Conservation (phyloP, 2,329 filamentous ascomycete genomes). For the Xylariaceae sp. region DNA sequence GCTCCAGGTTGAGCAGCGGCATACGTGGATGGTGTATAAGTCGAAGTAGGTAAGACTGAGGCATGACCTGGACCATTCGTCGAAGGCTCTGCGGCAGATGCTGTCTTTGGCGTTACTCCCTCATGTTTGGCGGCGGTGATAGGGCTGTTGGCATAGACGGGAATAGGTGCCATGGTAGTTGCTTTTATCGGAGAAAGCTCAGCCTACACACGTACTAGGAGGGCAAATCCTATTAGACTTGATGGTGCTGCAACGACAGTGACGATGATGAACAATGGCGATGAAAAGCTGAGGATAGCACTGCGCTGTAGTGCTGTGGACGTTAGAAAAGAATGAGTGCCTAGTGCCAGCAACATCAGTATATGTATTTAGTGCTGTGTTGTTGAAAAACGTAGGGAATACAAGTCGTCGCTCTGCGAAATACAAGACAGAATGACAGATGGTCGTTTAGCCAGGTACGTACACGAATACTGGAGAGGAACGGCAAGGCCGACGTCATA, state of each 20-base stretch:
- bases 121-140: conserved; percentile 58
- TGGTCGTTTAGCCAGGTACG: neutral
- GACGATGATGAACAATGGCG: neutral
- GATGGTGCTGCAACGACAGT: neutral
- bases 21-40: conserved; percentile 40
- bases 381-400: too few species aligned
- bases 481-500: conserved; percentile 21
- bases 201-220: too few species aligned
- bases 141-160: conserved; percentile 63
- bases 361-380: too few species aligned
- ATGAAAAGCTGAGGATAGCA: neutral
- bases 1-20: conserved; percentile 56
- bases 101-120: conserved; percentile 41
- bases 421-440: neutral
- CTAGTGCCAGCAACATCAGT: too few species aligned
- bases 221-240: too few species aligned
- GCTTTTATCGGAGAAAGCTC: too few species aligned
- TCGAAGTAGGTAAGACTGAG: conserved; percentile 41
- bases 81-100: conserved; percentile 8
- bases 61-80: conserved; percentile 25
- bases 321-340: too few species aligned
- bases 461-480: neutral
- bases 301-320: too few species aligned
- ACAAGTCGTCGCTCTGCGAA: too few species aligned
- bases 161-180: conserved; percentile 62